phyloP scores from a whole-genome alignment of 805 yeast genomes.

The Pichia nanzhaoensis region DNA sequence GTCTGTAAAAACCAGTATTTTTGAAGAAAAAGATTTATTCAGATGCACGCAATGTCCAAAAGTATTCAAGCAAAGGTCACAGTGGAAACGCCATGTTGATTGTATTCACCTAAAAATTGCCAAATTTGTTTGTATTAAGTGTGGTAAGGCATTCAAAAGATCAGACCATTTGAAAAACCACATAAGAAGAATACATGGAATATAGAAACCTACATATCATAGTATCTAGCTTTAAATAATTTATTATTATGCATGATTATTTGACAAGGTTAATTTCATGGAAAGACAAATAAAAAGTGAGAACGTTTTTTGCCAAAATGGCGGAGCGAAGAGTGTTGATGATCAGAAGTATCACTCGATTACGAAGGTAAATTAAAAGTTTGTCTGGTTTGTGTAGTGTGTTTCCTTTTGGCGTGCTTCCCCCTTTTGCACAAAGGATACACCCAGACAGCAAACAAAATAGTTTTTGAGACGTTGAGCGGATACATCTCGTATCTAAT shows the following conservation, averaged over 20 bases:
- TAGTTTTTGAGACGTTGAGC: too few relatives aligned
- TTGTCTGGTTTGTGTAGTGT: too few relatives aligned
- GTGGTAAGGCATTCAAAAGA: constrained; percentile 57
- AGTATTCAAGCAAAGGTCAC: constrained; percentile 56
- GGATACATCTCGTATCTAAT: neutral
- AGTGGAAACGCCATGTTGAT: constrained; percentile 58
- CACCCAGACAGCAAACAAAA: too few relatives aligned
- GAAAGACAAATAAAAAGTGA: too few relatives aligned
- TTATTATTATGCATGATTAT: neutral
- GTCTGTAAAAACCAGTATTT: neutral
- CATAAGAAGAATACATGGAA: constrained; percentile 35
- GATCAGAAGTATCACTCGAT: too few relatives aligned
- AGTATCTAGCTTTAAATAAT: neutral
- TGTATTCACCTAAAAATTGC: constrained; percentile 50
- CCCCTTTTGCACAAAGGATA: too few relatives aligned
- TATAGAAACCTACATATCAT: neutral
- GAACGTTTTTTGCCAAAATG: too few relatives aligned
- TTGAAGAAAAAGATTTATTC: constrained; percentile 20
- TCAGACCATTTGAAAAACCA: constrained; percentile 65
- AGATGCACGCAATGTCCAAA: constrained; percentile 30
- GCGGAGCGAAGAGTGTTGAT: neutral
- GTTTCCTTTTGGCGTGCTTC: too few relatives aligned
- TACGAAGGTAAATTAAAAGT: too few relatives aligned
- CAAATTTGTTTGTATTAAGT: constrained; percentile 50
- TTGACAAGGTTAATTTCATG: too few relatives aligned